phyloP scores from a whole-genome alignment of 2,329 filamentous ascomycete species.

The Zarea fungicola region DNA sequence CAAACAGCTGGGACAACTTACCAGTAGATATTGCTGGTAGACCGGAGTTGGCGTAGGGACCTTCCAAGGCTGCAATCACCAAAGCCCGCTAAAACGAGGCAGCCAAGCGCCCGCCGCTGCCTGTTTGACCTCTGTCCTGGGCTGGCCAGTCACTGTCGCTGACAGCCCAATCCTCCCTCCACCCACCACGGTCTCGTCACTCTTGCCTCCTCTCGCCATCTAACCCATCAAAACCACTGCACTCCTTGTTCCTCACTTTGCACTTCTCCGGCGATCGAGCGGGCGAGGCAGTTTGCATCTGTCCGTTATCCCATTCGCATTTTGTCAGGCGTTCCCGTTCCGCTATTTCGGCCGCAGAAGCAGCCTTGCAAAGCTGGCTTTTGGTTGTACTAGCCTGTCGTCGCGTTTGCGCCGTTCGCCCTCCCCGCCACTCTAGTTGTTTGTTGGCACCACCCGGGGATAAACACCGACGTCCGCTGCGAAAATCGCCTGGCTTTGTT shows the following conservation, averaged over 20 bases:
- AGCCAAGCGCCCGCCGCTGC: neutral
- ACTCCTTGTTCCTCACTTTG: neutral
- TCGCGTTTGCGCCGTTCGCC: constrained; percentile 10
- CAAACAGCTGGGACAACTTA: no score
- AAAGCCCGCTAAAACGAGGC: neutral
- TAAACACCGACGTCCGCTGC: no score
- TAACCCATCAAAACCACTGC: neutral
- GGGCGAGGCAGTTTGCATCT: neutral
- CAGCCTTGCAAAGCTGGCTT: constrained; percentile 5
- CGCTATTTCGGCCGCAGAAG: neutral
- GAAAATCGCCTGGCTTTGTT: no score
- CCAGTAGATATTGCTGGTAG: no score
- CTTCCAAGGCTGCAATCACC: neutral
- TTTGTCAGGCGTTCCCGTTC: neutral
- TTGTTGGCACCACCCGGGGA: constrained; percentile 4
- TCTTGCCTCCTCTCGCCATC: constrained; percentile 6
- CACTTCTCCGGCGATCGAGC: neutral
- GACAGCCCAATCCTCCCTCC: constrained; percentile 6
- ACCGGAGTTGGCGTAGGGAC: no score
- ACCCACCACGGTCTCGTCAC: constrained; percentile 8
- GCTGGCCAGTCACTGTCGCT: neutral
- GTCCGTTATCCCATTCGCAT: neutral
- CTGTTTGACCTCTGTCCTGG: neutral
- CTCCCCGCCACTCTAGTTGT: neutral
- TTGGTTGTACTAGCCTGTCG: neutral